phyloP scores from a whole-genome alignment of 2,329 filamentous ascomycete species.

The Colletotrichum camelliae region DNA sequence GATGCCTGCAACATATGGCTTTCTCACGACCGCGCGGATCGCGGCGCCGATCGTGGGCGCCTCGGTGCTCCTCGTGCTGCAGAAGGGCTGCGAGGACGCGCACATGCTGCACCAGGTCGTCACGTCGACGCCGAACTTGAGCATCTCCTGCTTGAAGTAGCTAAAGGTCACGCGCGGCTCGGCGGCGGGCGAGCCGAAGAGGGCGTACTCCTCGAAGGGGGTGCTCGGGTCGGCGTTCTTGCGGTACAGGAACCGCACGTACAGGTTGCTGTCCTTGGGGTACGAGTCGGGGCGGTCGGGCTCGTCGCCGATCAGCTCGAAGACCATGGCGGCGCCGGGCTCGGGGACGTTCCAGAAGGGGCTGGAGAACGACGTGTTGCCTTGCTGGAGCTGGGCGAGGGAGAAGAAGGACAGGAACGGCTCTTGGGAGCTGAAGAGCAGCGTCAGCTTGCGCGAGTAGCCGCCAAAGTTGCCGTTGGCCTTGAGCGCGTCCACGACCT shows the following conservation, averaged over 20 bases:
- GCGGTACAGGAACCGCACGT: constrained; percentile 63
- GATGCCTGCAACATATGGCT: constrained; percentile 47
- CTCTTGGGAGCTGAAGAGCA: constrained; percentile 60
- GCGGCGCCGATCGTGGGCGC: not conserved
- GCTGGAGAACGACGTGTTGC: constrained; percentile 54
- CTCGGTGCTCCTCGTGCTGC: constrained; percentile 24
- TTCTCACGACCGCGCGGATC: constrained; percentile 12
- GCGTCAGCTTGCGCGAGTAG: constrained; percentile 49
- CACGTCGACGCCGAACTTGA: constrained; percentile 36
- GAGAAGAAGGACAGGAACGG: constrained; percentile 62
- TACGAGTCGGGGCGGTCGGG: constrained; percentile 25
- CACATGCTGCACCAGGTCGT: constrained; percentile 52
- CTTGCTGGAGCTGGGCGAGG: constrained; percentile 50
- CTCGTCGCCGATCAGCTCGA: constrained; percentile 62
- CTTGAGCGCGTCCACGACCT: constrained; percentile 48
- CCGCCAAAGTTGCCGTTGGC: constrained; percentile 45
- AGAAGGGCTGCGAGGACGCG: constrained; percentile 41
- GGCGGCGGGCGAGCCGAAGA: constrained; percentile 43
- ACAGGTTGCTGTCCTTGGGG: constrained; percentile 44
- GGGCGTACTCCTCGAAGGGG: constrained; percentile 39
- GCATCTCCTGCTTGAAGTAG: constrained; percentile 44
- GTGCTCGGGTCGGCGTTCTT: constrained; percentile 46
- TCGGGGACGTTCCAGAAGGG: constrained; percentile 54
- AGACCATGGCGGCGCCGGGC: constrained; percentile 77
- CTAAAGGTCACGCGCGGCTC: constrained; percentile 40